Base-by-base conservation (phyloP, 1,284 basidiomycete species). In the Xerocomus cyaneibrunnescens region DNA sequence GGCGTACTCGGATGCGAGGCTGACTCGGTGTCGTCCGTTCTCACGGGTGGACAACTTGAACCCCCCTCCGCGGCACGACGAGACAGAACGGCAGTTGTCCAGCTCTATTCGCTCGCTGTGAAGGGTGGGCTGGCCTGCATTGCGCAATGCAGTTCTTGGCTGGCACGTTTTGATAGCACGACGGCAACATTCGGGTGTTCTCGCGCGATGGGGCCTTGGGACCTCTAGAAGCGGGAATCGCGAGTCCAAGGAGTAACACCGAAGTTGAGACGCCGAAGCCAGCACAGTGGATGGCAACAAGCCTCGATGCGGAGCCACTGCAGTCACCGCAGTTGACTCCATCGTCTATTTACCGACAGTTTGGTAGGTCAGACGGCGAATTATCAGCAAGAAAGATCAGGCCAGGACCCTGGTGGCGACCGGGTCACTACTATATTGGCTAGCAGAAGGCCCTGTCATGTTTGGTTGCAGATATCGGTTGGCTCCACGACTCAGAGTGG, bases 261-360 rank as follows among this genome's bases (percentile, higher is more conserved):
- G 49, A 59, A 60, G 60, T 30, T n/a, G 41, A 60, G 38, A 54
- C 46, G 58, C 55, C 58, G 58, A 63, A 59, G 51, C 25, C 25
- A 40, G 40, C 47, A 38, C 48, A 16, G 23, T 57, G 54, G 60
- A 21, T 61, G 28, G 61, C 56, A 62, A 64, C 58, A 39, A 49
- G 2, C 39, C 38, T 52, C 51, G 58, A 59, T 51, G 61, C 39
- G 54, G 60, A 57, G 60, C 43, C 32, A 47, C 31, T 7, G 23
- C 38, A 40, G 38, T 27, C 37, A 22, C 37, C 14, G 37, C 6
- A 19, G n/a, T 19, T 35, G 7, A 25, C 37, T 38, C 37, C 14
- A 23, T 19, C 34, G 10, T 35, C 44, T 38, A 51, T 48, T 57
- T 57, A 45, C 48, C 53, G 48, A 42, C 13, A 6, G 0, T 13